Evolutionary conservation across 2,329 filamentous ascomycete species (phyloP).

Genomic region (Trichophyton rubrum): DNA sequence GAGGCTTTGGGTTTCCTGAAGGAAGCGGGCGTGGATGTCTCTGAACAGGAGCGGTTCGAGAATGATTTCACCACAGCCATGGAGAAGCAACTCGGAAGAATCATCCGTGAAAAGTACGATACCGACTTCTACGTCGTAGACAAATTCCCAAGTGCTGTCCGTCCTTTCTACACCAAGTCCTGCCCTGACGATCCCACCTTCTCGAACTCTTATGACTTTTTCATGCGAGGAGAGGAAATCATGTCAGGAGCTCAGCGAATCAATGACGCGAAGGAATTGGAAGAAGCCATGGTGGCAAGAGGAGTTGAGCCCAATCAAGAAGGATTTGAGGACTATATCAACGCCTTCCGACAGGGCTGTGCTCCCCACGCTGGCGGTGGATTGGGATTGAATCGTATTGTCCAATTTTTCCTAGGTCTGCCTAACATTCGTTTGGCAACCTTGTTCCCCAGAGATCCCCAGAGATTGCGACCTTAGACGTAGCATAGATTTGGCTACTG

Average conservation of each 20-base stretch:
- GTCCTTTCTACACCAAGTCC: slow-evolving; percentile 86
- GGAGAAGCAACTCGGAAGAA: slow-evolving; percentile 61
- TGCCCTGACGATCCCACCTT: slow-evolving; percentile 54
- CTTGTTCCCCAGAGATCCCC: slow-evolving; percentile 52
- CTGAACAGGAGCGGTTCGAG: slow-evolving; percentile 37
- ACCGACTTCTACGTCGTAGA: slow-evolving; percentile 96
- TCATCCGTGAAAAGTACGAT: slow-evolving; percentile 77
- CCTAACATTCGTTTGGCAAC: slow-evolving; percentile 51
- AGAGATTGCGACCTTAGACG: slow-evolving; percentile 36
- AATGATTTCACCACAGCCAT: slow-evolving; percentile 38
- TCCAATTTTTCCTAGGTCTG: slow-evolving; percentile 54
- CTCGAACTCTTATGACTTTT: slow-evolving; percentile 58
- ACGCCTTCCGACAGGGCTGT: slow-evolving; percentile 52
- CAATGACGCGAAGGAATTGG: slow-evolving; percentile 47
- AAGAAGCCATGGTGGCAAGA: slow-evolving; percentile 46
- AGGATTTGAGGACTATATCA: slow-evolving; percentile 52
- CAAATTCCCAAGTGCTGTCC: slow-evolving; percentile 80
- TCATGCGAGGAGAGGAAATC: slow-evolving; percentile 59
- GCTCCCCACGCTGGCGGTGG: slow-evolving; percentile 54
- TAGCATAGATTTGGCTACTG: neutral
- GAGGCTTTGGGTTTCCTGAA: slow-evolving; percentile 37
- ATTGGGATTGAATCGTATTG: slow-evolving; percentile 53
- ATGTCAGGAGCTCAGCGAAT: slow-evolving; percentile 56
- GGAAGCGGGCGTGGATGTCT: slow-evolving; percentile 39
- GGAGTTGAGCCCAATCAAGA: slow-evolving; percentile 47